Conservation (phyloP, 2,329 filamentous ascomycete species). For the Penicillium janthinellum region DNA sequence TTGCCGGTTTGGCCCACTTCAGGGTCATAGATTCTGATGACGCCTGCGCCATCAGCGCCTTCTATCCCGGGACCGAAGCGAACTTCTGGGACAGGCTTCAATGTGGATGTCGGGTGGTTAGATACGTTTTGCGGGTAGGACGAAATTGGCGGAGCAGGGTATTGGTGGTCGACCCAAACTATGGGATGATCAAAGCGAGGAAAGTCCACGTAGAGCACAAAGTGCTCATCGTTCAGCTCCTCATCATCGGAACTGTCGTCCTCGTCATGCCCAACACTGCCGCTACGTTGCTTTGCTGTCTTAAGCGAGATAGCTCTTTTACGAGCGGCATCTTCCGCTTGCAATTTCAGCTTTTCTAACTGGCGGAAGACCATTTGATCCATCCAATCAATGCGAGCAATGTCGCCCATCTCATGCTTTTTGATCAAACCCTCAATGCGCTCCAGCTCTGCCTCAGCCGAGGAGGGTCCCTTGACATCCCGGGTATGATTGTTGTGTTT, state of each 20-base stretch:
- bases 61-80: conserved; percentile 89
- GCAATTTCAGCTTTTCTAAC: conserved; percentile 74
- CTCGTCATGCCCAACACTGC: conserved; percentile 34
- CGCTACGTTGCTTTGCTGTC: conserved; percentile 19
- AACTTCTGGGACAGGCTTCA: conserved; percentile 83
- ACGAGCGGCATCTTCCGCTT: conserved; percentile 65
- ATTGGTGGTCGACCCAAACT: conserved; percentile 93
- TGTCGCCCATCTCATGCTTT: conserved; percentile 97
- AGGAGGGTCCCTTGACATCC: conserved; percentile 53
- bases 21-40: conserved; percentile 89
- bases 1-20: conserved; percentile 89
- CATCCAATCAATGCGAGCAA: conserved; percentile 89
- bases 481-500: conserved; percentile 50
- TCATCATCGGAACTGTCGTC: conserved; percentile 42
- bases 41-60: conserved; percentile 56
- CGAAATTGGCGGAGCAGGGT: conserved; percentile 80
- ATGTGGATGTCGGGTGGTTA: conserved; percentile 67
- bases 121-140: conserved; percentile 66
- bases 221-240: conserved; percentile 62
- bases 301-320: conserved; percentile 52
- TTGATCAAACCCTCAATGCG: conserved; percentile 88
- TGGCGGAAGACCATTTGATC: conserved; percentile 91
- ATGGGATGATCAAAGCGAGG: conserved; percentile 94
- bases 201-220: conserved; percentile 85
- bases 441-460: conserved; percentile 82